Evolutionary conservation across 2,329 filamentous ascomycete species (phyloP), one percentile per base, ranked within the genome.

Genomic region (Alternaria longipes): DNA sequence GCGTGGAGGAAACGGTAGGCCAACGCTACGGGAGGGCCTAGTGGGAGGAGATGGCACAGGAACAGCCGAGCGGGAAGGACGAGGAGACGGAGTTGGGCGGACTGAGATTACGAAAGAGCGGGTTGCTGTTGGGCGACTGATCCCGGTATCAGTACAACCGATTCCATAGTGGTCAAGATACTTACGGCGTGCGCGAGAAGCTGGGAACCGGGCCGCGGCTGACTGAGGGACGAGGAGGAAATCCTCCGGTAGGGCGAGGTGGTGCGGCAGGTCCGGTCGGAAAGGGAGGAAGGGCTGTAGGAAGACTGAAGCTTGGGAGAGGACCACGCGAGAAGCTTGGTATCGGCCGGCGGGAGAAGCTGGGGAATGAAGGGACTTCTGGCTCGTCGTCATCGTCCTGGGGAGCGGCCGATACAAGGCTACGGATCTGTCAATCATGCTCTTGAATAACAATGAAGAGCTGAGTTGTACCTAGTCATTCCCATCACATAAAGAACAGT

Each of bases 351-450:
- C n/a, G 50, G 24, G 32, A 52, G 36, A 24, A 24, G 51, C 58
- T 65, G 51, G 64, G 64, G 16, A 65, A 16, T 28, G 56, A 53
- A n/a, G 66, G 56, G 51, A 50, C 22, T 42, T 57, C 51, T 4
- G 67, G 64, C 36, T 68, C 51, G 18, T 36, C 32, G 8, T 36
- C 14, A 14, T 40, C 38, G 8, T 66, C 56, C 45, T 68, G 62
- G 30, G 63, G 63, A 49, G 62, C 47, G 52, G 64, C 67, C 61
- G 64, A 60, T 16, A 56, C 71, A 41, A 71, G 54, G 64, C 71
- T 72, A 28, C 42, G 1, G 4, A 5, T 8, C 12, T 49, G 22
- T 26, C 34, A 52, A 55, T 67, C 45, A 65, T 6, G 32, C 14
- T 54, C n/a, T 40, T n/a, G n/a, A 20, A 30, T 20, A 16, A 45